Percentiles rank a stretch among this genome's conserved stretches.
These are phyloP conservation scores for Deuterostichococcus epilithicus DNA, from an alignment of 139 green algal genomes.

Conservation along the genomic window DNA sequence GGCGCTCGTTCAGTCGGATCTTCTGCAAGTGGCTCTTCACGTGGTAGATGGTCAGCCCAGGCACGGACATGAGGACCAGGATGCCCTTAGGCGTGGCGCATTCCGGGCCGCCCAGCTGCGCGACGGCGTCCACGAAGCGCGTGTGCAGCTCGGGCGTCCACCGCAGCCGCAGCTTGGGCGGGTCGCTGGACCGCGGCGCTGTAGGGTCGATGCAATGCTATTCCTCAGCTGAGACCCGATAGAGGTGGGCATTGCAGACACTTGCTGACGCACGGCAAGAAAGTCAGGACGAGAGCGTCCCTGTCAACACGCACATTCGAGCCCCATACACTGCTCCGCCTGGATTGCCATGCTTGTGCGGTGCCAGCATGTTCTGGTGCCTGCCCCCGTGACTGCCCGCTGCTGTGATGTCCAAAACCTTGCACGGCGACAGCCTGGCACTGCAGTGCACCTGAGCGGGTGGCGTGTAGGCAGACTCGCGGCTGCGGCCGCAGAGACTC, in stretches of 20 bases:
- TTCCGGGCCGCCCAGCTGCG: conserved; percentile 47
- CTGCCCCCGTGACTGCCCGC: too few relatives aligned
- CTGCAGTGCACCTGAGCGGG: background rate
- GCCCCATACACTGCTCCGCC: too few relatives aligned
- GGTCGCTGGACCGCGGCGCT: background rate
- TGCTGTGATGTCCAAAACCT: too few relatives aligned
- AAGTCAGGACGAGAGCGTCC: too few relatives aligned
- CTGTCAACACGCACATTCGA: too few relatives aligned
- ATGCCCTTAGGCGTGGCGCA: conserved; percentile 52
- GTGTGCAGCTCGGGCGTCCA: conserved; percentile 67
- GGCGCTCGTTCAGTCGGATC: conserved; percentile 11
- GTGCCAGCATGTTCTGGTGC: too few relatives aligned
- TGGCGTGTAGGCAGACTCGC: background rate
- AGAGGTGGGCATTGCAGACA: too few relatives aligned
- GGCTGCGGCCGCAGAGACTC: background rate
- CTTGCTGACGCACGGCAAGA: too few relatives aligned
- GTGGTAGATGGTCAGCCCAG: conserved; percentile 57
- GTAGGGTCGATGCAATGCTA: too few relatives aligned
- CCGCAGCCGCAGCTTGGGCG: conserved; percentile 41
- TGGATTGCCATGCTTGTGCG: too few relatives aligned
- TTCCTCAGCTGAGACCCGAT: too few relatives aligned
- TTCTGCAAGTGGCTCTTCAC: conserved; percentile 67
- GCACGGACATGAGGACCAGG: conserved; percentile 40
- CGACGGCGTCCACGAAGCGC: conserved; percentile 48
- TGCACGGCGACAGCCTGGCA: background rate